phyloP scores from a whole-genome alignment of 352 stramenopile species.

The Halophytophthora polymorphica region DNA sequence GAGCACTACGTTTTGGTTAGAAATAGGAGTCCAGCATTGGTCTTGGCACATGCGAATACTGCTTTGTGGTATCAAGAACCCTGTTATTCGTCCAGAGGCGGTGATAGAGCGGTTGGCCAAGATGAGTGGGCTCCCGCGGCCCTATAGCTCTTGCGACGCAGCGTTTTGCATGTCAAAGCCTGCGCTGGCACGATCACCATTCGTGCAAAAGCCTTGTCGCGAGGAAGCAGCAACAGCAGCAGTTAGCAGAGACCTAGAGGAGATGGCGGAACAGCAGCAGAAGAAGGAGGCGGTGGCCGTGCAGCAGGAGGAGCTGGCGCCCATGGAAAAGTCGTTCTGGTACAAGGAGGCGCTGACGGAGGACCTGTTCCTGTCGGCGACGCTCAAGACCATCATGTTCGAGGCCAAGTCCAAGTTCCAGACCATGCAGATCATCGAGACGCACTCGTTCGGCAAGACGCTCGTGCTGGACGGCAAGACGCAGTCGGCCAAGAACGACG shows the following conservation, averaged over 20 bases:
- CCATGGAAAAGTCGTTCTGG: constrained; percentile 70
- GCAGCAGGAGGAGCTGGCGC: constrained; percentile 34
- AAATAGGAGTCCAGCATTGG: no score
- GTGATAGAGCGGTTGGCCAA: no score
- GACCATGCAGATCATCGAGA: constrained; percentile 93
- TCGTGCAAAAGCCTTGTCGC: background rate
- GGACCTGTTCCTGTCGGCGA: constrained; percentile 85
- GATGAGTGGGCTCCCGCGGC: constrained; percentile 3
- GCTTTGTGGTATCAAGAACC: no score
- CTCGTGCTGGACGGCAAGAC: constrained; percentile 96
- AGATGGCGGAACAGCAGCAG: constrained; percentile 24
- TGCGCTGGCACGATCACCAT: background rate
- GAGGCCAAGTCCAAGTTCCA: constrained; percentile 90
- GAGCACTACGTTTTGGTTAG: no score
- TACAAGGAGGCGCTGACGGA: constrained; percentile 90
- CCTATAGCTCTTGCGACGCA: background rate
- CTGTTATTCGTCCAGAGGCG: no score
- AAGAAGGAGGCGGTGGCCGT: constrained; percentile 44
- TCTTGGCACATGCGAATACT: no score
- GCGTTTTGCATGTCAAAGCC: background rate
- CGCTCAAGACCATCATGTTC: constrained; percentile 87
- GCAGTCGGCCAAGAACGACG: constrained; percentile 91
- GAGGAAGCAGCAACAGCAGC: background rate
- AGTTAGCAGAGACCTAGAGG: constrained; percentile 9
- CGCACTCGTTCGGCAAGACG: constrained; percentile 90